Conservation (phyloP, 2,329 filamentous ascomycete species). For the Xenoacremonium recifei region DNA sequence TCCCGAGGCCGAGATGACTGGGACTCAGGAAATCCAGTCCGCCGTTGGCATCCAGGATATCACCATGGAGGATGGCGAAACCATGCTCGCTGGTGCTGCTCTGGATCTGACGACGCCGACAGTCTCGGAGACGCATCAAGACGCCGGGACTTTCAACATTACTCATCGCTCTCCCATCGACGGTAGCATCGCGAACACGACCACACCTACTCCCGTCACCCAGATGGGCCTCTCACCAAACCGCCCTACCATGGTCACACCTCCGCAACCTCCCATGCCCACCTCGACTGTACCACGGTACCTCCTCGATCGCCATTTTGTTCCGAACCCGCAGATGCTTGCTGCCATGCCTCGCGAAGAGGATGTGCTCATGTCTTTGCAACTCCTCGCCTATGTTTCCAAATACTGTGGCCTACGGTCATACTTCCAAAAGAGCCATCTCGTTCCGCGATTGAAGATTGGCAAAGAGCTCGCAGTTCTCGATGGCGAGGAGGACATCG, state of each 20-base stretch:
- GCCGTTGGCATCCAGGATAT: conserved; percentile 84
- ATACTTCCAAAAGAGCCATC: conserved; percentile 93
- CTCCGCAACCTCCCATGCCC: conserved; percentile 72
- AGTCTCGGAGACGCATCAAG: conserved; percentile 75
- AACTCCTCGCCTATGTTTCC: conserved; percentile 93
- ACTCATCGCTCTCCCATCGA: conserved; percentile 82
- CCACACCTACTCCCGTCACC: conserved; percentile 63
- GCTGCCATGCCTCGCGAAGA: conserved; percentile 95
- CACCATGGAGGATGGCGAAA: conserved; percentile 74
- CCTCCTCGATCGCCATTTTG: conserved; percentile 69
- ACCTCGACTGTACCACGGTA: conserved; percentile 75
- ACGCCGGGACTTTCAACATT: conserved; percentile 90
- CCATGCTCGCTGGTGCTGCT: conserved; percentile 72
- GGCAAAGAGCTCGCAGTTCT: conserved; percentile 79
- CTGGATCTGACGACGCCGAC: conserved; percentile 75
- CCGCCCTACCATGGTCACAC: conserved; percentile 66
- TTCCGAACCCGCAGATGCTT: conserved; percentile 70
- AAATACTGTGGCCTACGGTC: conserved; percentile 96
- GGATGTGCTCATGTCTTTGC: conserved; percentile 96
- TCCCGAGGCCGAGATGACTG: conserved; percentile 74
- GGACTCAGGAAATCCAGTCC: conserved; percentile 75
- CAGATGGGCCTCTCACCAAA: conserved; percentile 72
- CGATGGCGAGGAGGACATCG: conserved; percentile 62
- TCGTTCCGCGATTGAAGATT: conserved; percentile 90
- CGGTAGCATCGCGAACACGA: conserved; percentile 76